These are phyloP conservation scores for Vicia villosa DNA, from an alignment of 306 rosid species.

Conservation along the genomic window DNA sequence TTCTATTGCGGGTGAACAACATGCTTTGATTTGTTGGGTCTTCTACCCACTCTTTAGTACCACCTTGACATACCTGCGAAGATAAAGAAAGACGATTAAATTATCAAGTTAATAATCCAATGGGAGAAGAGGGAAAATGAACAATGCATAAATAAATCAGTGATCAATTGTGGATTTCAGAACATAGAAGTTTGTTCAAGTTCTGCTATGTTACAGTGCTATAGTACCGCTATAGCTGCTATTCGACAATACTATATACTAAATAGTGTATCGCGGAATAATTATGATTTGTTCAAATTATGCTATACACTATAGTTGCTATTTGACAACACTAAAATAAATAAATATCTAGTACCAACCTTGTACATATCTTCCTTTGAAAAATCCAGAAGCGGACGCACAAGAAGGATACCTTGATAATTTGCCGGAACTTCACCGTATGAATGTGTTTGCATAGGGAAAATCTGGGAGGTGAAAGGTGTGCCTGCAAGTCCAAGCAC, in stretches of 20 bases:
- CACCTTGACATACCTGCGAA: slow-evolving; percentile 73
- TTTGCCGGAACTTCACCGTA: slow-evolving; percentile 41
- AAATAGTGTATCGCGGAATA: not conserved
- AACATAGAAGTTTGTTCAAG: not conserved
- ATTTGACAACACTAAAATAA: no score
- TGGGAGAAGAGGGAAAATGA: slow-evolving; percentile 10
- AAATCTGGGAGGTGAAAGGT: slow-evolving; percentile 82
- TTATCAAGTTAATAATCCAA: slow-evolving; percentile 15
- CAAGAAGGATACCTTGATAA: slow-evolving; percentile 69
- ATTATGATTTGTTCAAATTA: not conserved
- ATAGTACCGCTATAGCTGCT: not conserved
- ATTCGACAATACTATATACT: not conserved
- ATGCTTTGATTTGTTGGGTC: slow-evolving; percentile 85
- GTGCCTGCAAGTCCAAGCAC: slow-evolving; percentile 99
- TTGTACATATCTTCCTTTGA: slow-evolving; percentile 87
- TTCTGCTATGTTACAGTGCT: not conserved
- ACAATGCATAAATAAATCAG: not conserved
- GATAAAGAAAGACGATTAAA: slow-evolving; percentile 15
- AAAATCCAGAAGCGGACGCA: slow-evolving; percentile 83
- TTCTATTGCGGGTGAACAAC: slow-evolving; percentile 83
- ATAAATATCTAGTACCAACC: slow-evolving; percentile 46
- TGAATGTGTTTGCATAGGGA: slow-evolving; percentile 53
- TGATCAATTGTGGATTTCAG: not conserved
- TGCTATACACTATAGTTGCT: not conserved
- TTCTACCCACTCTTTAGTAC: slow-evolving; percentile 79